phyloP scores from a whole-genome alignment of 2,329 filamentous ascomycete genomes.

The Verticillium tricorpus region DNA sequence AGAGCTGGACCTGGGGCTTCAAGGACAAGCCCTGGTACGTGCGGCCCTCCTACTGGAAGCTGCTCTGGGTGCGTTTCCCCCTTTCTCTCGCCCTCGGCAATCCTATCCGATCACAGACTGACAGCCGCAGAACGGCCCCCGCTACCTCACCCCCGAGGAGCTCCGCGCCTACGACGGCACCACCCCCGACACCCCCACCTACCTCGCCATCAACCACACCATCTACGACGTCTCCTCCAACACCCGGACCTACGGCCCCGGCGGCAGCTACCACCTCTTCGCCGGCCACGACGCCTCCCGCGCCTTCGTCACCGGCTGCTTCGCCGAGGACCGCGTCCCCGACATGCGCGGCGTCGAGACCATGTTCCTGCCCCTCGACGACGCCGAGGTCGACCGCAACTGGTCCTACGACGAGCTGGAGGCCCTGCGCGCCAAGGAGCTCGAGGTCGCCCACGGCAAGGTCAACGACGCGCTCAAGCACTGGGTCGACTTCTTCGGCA shows the following conservation, averaged over 20 bases:
- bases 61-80: conserved; percentile 49
- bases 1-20: conserved; percentile 64
- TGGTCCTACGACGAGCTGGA: conserved; percentile 52
- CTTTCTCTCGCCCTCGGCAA: background rate
- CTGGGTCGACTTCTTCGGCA: conserved; percentile 81
- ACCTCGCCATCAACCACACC: conserved; percentile 83
- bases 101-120: conserved; percentile 7
- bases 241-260: conserved; percentile 70
- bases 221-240: conserved; percentile 79
- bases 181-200: conserved; percentile 72
- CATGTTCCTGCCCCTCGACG: conserved; percentile 69
- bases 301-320: conserved; percentile 90
- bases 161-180: conserved; percentile 73
- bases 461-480: conserved; percentile 66
- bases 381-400: conserved; percentile 55
- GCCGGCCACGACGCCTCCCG: conserved; percentile 81
- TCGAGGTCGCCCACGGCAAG: conserved; percentile 56
- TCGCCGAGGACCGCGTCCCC: conserved; percentile 75
- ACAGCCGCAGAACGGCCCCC: conserved; percentile 47
- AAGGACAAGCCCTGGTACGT: conserved; percentile 59
- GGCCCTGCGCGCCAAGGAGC: conserved; percentile 56
- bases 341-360: conserved; percentile 85
- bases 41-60: conserved; percentile 52
- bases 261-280: conserved; percentile 83
- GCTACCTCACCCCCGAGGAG: conserved; percentile 69